A percentile compares a stretch with the other conserved stretches of the same genome.
phyloP scores from a whole-genome alignment of 2,329 filamentous ascomycete species.

The Achaetomium macrosporum region DNA sequence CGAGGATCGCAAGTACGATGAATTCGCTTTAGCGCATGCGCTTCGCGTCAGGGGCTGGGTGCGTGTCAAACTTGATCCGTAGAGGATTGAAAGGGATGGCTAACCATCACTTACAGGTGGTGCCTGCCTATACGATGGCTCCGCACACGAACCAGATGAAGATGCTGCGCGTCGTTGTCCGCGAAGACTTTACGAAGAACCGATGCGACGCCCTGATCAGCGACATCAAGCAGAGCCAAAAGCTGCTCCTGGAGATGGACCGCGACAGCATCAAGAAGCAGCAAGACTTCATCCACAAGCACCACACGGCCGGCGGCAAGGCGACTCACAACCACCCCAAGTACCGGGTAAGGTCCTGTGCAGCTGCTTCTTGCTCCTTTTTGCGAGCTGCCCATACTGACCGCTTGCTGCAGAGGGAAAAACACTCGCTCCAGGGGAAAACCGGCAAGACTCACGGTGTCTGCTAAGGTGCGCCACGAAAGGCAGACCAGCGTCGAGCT shows the following conservation, averaged over 20 bases:
- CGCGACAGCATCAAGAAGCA: constrained; percentile 63
- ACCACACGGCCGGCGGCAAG: constrained; percentile 49
- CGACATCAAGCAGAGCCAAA: constrained; percentile 73
- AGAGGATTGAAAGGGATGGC: no score
- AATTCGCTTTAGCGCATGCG: constrained; percentile 77
- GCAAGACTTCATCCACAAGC: constrained; percentile 56
- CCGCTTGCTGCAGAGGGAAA: constrained; percentile 52
- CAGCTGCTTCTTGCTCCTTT: not conserved
- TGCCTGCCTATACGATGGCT: constrained; percentile 96
- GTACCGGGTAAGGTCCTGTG: constrained; percentile 39
- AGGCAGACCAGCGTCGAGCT: constrained; percentile 1
- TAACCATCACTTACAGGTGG: constrained; percentile 59
- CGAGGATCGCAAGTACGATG: constrained; percentile 59
- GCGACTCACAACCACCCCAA: constrained; percentile 46
- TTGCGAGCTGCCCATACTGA: constrained; percentile 11
- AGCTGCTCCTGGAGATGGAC: constrained; percentile 69
- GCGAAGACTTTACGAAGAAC: constrained; percentile 82
- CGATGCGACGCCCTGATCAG: constrained; percentile 72
- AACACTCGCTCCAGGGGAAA: constrained; percentile 84
- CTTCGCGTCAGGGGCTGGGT: constrained; percentile 86
- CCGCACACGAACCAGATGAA: constrained; percentile 78
- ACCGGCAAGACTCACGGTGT: constrained; percentile 83
- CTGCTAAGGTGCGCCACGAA: constrained; percentile 49
- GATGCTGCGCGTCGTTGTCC: constrained; percentile 86
- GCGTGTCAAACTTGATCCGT: no score